phyloP scores from a whole-genome alignment of 2,329 filamentous ascomycete genomes.

The Metarhizium humberi region DNA sequence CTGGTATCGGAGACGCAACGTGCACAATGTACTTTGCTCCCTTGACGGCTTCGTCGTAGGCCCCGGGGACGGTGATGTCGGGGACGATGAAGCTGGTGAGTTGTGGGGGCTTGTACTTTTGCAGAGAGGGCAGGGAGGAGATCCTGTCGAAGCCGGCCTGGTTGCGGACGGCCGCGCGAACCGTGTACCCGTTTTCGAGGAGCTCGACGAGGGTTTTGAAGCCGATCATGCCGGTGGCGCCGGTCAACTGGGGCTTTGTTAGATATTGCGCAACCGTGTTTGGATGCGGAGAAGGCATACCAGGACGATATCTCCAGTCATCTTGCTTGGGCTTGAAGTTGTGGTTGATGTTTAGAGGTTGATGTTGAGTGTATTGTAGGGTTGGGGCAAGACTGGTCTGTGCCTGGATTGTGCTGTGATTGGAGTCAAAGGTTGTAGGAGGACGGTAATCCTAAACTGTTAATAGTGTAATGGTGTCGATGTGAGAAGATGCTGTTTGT shows the following conservation, averaged over 20 bases:
- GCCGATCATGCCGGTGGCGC: constrained; percentile 21
- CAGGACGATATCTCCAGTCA: constrained; percentile 1
- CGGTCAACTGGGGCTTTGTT: constrained; percentile 12
- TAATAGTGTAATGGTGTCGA: not conserved
- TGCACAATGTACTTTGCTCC: constrained; percentile 29
- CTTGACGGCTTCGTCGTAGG: constrained; percentile 30
- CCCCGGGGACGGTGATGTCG: constrained; percentile 24
- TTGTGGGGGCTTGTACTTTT: constrained; percentile 6
- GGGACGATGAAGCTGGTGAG: constrained; percentile 23
- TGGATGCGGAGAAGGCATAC: not conserved
- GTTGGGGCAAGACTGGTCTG: not conserved
- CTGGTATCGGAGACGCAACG: not conserved
- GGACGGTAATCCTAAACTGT: not conserved
- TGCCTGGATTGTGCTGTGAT: too few relatives aligned
- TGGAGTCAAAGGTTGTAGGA: too few relatives aligned
- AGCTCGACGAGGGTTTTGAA: constrained; percentile 16
- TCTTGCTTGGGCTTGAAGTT: not conserved
- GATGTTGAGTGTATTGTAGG: not conserved
- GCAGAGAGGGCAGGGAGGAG: constrained; percentile 3
- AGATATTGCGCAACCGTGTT: not conserved
- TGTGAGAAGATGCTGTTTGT: not conserved
- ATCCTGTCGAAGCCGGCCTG: constrained; percentile 8
- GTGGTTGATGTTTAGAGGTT: not conserved
- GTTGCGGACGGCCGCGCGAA: constrained; percentile 20
- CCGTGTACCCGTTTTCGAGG: constrained; percentile 16